phyloP scores from a whole-genome alignment of 1,284 basidiomycete species.

The Tilletia indica region DNA sequence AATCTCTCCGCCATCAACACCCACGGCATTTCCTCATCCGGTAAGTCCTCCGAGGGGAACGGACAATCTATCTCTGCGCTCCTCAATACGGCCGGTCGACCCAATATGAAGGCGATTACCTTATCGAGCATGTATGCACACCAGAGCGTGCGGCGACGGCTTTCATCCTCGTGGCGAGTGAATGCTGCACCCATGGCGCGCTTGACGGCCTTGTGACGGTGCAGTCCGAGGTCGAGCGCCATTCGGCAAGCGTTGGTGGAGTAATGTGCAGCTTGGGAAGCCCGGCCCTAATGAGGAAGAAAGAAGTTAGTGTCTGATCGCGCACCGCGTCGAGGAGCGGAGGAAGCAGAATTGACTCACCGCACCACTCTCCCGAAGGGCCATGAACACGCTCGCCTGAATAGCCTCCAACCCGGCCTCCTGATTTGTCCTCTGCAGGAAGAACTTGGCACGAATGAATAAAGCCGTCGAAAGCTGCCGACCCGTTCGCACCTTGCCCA shows the following conservation, averaged over 20 bases:
- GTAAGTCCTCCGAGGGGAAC: constrained; percentile 33
- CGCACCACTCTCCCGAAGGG: constrained; percentile 39
- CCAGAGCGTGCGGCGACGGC: constrained; percentile 37
- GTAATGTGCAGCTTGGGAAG: constrained; percentile 36
- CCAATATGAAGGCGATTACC: constrained; percentile 34
- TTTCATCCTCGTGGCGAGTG: constrained; percentile 37
- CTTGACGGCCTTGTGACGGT: constrained; percentile 27
- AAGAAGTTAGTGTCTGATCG: not conserved
- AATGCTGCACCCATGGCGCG: constrained; percentile 32
- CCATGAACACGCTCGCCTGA: constrained; percentile 41
- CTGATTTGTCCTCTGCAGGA: constrained; percentile 36
- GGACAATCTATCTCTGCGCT: constrained; percentile 45
- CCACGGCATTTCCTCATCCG: constrained; percentile 38
- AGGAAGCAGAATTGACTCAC: not conserved
- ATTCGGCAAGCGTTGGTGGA: constrained; percentile 37
- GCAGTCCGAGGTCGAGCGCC: constrained; percentile 42
- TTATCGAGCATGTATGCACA: constrained; percentile 42
- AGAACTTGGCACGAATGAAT: constrained; percentile 39
- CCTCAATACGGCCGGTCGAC: constrained; percentile 37
- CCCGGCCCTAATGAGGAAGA: constrained; percentile 22
- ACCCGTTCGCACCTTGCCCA: constrained; percentile 11
- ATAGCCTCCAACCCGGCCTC: constrained; percentile 39
- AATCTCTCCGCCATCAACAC: constrained; percentile 29
- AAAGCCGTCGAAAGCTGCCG: constrained; percentile 34
- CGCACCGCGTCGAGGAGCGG: not conserved